Evolutionary conservation across 1,139 yeast genomes (phyloP).

Genomic region (Candida sp.): DNA sequence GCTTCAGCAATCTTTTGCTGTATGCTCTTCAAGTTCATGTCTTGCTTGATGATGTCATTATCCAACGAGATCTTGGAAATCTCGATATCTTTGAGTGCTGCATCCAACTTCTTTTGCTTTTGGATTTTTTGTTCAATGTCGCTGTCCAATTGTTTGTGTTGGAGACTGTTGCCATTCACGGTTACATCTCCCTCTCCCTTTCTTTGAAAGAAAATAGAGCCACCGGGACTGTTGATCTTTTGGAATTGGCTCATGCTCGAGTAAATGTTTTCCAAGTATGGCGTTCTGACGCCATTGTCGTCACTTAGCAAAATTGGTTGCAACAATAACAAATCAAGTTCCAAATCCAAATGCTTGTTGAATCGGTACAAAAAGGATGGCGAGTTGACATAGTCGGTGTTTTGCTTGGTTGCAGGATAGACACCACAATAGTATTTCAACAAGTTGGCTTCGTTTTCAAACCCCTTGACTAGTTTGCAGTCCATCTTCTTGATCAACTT

Average conservation of each 20-base stretch:
- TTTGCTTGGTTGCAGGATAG: slow-evolving; percentile 36
- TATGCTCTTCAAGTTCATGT: slow-evolving; percentile 10
- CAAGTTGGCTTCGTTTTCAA: slow-evolving; percentile 64
- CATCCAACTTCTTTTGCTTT: slow-evolving; percentile 23
- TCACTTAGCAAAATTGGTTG: slow-evolving; percentile 91
- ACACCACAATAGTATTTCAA: slow-evolving; percentile 55
- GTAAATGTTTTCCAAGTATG: slow-evolving; percentile 86
- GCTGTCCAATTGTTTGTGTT: slow-evolving; percentile 13
- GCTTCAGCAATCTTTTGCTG: slow-evolving; percentile 11
- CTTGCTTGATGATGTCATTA: slow-evolving; percentile 19
- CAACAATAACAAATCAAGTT: slow-evolving; percentile 73
- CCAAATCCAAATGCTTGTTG: slow-evolving; percentile 55
- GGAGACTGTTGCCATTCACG: slow-evolving; percentile 3
- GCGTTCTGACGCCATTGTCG: slow-evolving; percentile 84
- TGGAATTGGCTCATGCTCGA: slow-evolving; percentile 76
- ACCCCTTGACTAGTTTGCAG: slow-evolving; percentile 68
- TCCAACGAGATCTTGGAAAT: slow-evolving; percentile 22
- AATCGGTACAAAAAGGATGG: slow-evolving; percentile 66
- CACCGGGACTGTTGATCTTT: slow-evolving; percentile 43
- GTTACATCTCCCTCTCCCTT: slow-evolving; percentile 11
- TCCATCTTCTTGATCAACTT: slow-evolving; percentile 82
- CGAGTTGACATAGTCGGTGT: slow-evolving; percentile 42
- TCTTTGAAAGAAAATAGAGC: slow-evolving; percentile 41
- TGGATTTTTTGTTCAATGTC: slow-evolving; percentile 24
- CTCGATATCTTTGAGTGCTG: slow-evolving; percentile 26